Base-by-base conservation (phyloP, 73 alveolate species). In the Paramecium sexaurelia region DNA sequence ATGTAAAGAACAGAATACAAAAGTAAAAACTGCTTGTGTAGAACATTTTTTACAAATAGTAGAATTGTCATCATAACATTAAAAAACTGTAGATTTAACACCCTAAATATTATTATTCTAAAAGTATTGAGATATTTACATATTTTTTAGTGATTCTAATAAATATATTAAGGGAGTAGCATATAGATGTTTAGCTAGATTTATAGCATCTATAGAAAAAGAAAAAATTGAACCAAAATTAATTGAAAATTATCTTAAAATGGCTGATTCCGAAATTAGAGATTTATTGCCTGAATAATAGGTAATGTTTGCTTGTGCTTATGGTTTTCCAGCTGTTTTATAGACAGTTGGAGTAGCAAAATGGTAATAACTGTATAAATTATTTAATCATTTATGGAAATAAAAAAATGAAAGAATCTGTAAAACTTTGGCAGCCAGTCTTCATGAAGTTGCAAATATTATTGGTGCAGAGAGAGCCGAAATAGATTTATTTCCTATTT, bases 161-260 rank as follows among this genome's bases (percentile, higher is more conserved):
- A 95, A 95, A 55, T 93, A 95, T 96, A 95, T 95, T n/a, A 95
- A 95, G 51, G 83, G 95, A 92, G 95, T 93, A 6, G 94, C 98
- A 8, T 91, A 67, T 69, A 69, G 95, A 75, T 92, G 87, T 29
- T 84, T 95, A 9, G 98, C 96, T 9, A 92, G 95, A 10, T 95
- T 95, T 56, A 92, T 95, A 13, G 96, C 97, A 1, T 35, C 96
- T 0, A 55, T 91, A 1, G 92, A 82, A 27, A 94, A 93, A 17
- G 90, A 55, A 1, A 91, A 93, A 39, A 93, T 95, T 4, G 92
- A 93, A 82, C 96, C 96, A 73, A 37, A 90, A 17, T 92, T 95
- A 37, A 75, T 95, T 15, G 96, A 91, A 20, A 91, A 95, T 75
- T 95, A 95, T 47, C 40, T 95, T 6, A 92, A 75, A 55, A 95